Percentiles rank a stretch among this genome's conserved stretches.
Conservation (phyloP, 2,329 filamentous ascomycete species). For the Alternaria viburni region DNA sequence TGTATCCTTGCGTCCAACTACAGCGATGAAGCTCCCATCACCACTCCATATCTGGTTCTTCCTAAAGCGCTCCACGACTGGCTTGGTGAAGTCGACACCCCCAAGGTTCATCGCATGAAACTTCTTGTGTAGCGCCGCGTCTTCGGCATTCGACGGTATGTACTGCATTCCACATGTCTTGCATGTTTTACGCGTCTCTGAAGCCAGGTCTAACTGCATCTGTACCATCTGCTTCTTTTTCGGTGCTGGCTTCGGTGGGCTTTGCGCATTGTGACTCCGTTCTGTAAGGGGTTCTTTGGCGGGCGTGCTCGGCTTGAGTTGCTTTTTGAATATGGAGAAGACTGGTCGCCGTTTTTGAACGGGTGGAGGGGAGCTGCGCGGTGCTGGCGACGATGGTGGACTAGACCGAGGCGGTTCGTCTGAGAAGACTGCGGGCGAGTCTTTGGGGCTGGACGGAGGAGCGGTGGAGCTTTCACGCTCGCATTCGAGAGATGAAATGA, state of each 20-base stretch:
- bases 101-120: constrained; percentile 68
- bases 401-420: constrained; percentile 46
- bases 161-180: constrained; percentile 70
- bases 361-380: constrained; percentile 31
- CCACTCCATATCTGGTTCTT: constrained; percentile 59
- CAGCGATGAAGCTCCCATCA: constrained; percentile 59
- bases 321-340: constrained; percentile 55
- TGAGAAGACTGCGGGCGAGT: constrained; percentile 47
- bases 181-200: constrained; percentile 63
- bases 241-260: constrained; percentile 31
- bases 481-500: constrained; percentile 10
- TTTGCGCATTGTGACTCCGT: constrained; percentile 45
- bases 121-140: constrained; percentile 67
- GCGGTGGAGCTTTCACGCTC: constrained; percentile 18
- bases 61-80: constrained; percentile 60
- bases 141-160: constrained; percentile 65
- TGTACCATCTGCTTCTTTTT: constrained; percentile 57
- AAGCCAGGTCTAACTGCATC: constrained; percentile 66
- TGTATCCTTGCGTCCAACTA: constrained; percentile 63
- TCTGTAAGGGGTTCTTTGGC: constrained; percentile 29
- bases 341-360: constrained; percentile 52
- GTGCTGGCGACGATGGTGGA: constrained; percentile 41
- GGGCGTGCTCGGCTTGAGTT: constrained; percentile 16
- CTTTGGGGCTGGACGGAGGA: constrained; percentile 41
- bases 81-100: constrained; percentile 66